Evolutionary conservation across 1,284 basidiomycete species (phyloP).

Genomic region (Pisolithus thermaeus): DNA sequence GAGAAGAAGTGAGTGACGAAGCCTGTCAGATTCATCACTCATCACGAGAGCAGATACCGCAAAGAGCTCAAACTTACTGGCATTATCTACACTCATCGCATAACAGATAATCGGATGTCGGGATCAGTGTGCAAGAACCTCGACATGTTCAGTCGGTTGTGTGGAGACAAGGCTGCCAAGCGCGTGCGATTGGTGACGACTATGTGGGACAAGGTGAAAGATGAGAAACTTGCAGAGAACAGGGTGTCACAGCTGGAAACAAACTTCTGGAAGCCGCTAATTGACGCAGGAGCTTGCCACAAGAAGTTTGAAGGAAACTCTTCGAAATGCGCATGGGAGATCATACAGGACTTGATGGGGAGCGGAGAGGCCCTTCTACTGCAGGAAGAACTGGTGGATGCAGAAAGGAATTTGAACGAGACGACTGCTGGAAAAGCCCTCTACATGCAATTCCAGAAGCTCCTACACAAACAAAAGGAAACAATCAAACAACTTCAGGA

Average conservation of each 20-base stretch:
- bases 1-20: conserved; percentile 13
- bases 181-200: conserved; percentile 42
- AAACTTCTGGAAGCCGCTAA: conserved; percentile 21
- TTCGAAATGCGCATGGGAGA: conserved; percentile 1
- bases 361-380: conserved; percentile 7
- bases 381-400: conserved; percentile 21
- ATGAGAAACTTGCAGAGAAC: conserved; percentile 11
- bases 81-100: conserved; percentile 45
- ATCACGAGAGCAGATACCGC: conserved; percentile 4
- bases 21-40: not conserved
- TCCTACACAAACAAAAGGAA: not conserved
- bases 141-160: conserved; percentile 38
- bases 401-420: conserved; percentile 13
- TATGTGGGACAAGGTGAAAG: conserved; percentile 16
- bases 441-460: conserved; percentile 11
- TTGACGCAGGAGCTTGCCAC: conserved; percentile 28
- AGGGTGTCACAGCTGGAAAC: conserved; percentile 22
- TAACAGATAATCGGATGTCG: conserved; percentile 42
- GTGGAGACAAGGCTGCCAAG: conserved; percentile 34
- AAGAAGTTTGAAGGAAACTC: conserved; percentile 10
- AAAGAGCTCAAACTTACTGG: conserved; percentile 28
- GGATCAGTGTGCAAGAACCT: conserved; percentile 40
- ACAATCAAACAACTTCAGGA: not conserved
- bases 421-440: conserved; percentile 17
- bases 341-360: conserved; percentile 4